Base-by-base conservation (phyloP, 2,329 filamentous ascomycete species). In the Fusarium napiforme region DNA sequence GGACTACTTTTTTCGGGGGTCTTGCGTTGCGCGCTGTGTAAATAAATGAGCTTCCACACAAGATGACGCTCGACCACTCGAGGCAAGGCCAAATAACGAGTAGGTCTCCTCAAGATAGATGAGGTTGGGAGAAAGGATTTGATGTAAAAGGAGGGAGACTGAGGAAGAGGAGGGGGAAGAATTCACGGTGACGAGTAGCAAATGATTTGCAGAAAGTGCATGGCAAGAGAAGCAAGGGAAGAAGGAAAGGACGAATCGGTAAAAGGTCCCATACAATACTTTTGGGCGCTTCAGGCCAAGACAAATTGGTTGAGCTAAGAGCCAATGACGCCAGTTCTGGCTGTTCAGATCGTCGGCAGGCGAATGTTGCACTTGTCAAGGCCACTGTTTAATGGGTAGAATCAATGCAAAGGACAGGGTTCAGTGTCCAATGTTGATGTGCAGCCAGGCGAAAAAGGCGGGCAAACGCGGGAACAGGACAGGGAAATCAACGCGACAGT, bases 281-380 rank as follows among this genome's bases (percentile, higher is more conserved):
- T 72, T 66, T 52, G 43, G 58, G n/a, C 34, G 60, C 60, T 60
- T 42, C 53, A 69, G 39, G 59, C 71, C 74, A 70, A 73, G 69
- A 67, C 63, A 69, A 62, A 67, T 64, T 69, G 73, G 71, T 72
- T 60, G 60, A 68, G 69, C 73, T 56, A 64, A 65, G 69, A 63
- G 71, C 76, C 76, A 78, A 78, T 77, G 67, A 78, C 71, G 74
- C 75, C 64, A 67, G 67, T 49, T 72, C 66, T 68, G 60, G 60
- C 72, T 76, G 74, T 73, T 78, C 72, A 66, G 73, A 78, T 78
- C 76, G 71, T 74, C 74, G 43, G 64, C 66, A 73, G 75, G 67
- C 67, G 71, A 78, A 73, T 68, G 74, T 77, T 72, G 74, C 71
- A 73, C 55, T 39, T 36, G 55, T 66, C 46, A 60, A 72, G 65